Evolutionary conservation across 352 stramenopile species (phyloP).

Genomic region (Saprolegnia parasitica): DNA sequence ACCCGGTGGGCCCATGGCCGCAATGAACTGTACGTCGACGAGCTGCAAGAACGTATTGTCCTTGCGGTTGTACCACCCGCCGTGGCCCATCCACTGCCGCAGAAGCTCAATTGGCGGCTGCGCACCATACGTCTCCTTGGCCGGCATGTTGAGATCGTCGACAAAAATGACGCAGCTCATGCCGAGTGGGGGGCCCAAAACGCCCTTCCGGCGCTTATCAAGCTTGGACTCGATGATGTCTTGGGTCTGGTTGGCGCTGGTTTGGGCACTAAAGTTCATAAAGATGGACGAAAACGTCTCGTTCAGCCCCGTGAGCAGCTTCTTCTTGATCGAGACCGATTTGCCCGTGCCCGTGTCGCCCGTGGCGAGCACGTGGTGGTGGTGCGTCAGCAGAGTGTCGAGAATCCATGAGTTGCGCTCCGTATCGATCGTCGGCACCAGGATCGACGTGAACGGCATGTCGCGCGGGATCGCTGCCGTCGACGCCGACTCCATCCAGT

Average conservation of each 20-base stretch:
- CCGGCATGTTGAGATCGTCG: slow-evolving; percentile 93
- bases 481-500: slow-evolving; percentile 56
- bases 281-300: slow-evolving; percentile 85
- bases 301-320: slow-evolving; percentile 77
- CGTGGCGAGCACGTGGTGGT: slow-evolving; percentile 88
- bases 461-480: slow-evolving; percentile 52
- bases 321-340: slow-evolving; percentile 91
- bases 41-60: slow-evolving; percentile 90
- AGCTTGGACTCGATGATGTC: slow-evolving; percentile 93
- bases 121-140: slow-evolving; percentile 91
- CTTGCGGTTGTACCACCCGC: slow-evolving; percentile 92
- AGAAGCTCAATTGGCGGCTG: slow-evolving; percentile 92
- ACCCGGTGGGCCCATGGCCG: slow-evolving; percentile 89
- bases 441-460: slow-evolving; percentile 80
- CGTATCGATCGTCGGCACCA: slow-evolving; percentile 92
- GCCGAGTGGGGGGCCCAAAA: slow-evolving; percentile 85
- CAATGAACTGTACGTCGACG: slow-evolving; percentile 91
- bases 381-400: slow-evolving; percentile 81
- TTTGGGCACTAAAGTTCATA: slow-evolving; percentile 92
- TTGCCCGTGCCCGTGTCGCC: slow-evolving; percentile 93
- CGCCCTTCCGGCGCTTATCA: slow-evolving; percentile 90
- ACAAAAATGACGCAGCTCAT: slow-evolving; percentile 92
- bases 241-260: slow-evolving; percentile 91
- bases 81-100: slow-evolving; percentile 92
- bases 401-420: slow-evolving; percentile 89